Evolutionary conservation across 2,329 filamentous ascomycete species (phyloP).

Genomic region (Penicillium polonicum): DNA sequence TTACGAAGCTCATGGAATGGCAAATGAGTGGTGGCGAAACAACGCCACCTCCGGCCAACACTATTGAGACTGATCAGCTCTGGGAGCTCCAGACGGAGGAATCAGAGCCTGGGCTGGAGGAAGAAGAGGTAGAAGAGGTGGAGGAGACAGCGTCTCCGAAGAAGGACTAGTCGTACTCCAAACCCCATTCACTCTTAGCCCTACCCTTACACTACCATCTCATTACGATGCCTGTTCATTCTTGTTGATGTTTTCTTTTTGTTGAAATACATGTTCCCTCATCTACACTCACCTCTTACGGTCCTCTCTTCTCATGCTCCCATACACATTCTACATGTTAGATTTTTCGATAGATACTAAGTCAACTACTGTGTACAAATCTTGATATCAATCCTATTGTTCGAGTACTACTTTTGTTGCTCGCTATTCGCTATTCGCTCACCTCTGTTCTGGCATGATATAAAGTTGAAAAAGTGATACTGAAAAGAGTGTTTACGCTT

Average conservation of each 20-base stretch:
- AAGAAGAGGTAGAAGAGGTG: constrained; percentile 28
- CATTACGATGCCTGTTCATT: background rate
- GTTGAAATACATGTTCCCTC: constrained; percentile 1
- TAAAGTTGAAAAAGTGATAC: background rate
- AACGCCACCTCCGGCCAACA: constrained; percentile 27
- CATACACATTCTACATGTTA: constrained; percentile 7
- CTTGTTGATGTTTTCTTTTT: background rate
- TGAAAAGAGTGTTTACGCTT: background rate
- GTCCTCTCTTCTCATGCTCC: constrained; percentile 5
- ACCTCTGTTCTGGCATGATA: background rate
- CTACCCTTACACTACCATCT: background rate
- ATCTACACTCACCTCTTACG: constrained; percentile 9
- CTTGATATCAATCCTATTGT: background rate
- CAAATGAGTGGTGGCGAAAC: constrained; percentile 84
- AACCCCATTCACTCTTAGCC: background rate
- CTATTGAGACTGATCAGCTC: constrained; percentile 51
- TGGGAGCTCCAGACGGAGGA: constrained; percentile 46
- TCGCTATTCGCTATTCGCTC: background rate
- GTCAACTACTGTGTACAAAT: constrained; percentile 19
- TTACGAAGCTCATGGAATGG: constrained; percentile 97
- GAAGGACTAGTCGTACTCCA: constrained; percentile 16
- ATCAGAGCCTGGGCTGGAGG: constrained; percentile 38
- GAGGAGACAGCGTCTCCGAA: constrained; percentile 19
- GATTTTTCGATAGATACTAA: constrained; percentile 18
- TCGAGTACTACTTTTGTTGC: background rate